Evolutionary conservation across 2,329 filamentous ascomycete genomes (phyloP).

Genomic region (Elsinoe perseae): DNA sequence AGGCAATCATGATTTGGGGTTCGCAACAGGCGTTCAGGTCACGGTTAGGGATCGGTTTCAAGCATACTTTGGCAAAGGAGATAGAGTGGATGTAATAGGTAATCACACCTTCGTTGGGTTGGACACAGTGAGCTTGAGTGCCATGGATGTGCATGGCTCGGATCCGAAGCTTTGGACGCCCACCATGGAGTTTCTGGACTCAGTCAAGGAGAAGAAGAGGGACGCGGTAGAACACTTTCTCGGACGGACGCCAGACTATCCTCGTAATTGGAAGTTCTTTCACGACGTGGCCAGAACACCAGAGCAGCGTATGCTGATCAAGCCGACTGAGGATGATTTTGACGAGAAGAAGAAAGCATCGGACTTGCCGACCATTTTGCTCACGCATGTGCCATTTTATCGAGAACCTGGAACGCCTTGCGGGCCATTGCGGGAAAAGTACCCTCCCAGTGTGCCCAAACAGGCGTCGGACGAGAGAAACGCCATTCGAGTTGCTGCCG

Average conservation of each 20-base stretch:
- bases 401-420: constrained; percentile 76
- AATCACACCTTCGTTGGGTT: constrained; percentile 95
- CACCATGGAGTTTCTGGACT: constrained; percentile 65
- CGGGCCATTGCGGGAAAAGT: constrained; percentile 76
- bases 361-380: constrained; percentile 77
- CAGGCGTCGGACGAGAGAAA: constrained; percentile 56
- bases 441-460: constrained; percentile 57
- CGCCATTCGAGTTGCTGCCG: constrained; percentile 65
- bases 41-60: constrained; percentile 76
- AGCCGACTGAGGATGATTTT: constrained; percentile 17
- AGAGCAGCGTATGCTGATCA: constrained; percentile 27
- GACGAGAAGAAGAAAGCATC: constrained; percentile 29
- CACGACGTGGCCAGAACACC: constrained; percentile 30
- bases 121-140: constrained; percentile 81
- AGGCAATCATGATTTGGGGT: constrained; percentile 91
- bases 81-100: constrained; percentile 80
- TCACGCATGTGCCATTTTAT: constrained; percentile 87
- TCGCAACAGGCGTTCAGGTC: constrained; percentile 74
- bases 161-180: constrained; percentile 65
- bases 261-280: constrained; percentile 11
- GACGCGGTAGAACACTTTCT: constrained; percentile 64
- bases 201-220: constrained; percentile 56
- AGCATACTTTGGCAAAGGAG: constrained; percentile 83
- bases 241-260: constrained; percentile 43
- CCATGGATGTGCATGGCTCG: constrained; percentile 51